Conservation (phyloP, 345 rosid genomes). For the Pelargonium nanum region DNA sequence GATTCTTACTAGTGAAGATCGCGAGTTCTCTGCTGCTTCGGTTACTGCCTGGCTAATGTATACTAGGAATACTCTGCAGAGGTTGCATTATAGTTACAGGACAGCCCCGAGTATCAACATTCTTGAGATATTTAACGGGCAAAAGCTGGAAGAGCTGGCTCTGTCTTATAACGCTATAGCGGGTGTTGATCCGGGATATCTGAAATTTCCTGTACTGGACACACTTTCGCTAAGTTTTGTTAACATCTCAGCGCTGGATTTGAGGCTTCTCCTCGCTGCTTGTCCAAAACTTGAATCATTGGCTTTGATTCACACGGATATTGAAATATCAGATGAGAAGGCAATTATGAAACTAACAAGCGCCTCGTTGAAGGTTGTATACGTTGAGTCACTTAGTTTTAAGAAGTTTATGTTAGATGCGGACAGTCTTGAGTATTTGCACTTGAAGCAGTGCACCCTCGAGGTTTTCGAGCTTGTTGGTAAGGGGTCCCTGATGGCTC, state of each 20-base stretch:
- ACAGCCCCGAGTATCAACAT: constrained; percentile 62
- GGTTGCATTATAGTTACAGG: constrained; percentile 49
- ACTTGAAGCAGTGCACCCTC: constrained; percentile 62
- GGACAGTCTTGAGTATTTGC: constrained; percentile 62
- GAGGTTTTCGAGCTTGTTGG: constrained; percentile 70
- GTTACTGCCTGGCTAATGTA: constrained; percentile 85
- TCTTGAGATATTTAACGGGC: constrained; percentile 72
- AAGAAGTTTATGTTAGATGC: constrained; percentile 81
- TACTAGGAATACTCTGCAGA: constrained; percentile 57
- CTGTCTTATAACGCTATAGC: constrained; percentile 50
- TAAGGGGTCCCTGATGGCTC: constrained; percentile 62
- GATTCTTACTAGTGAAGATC: constrained; percentile 53
- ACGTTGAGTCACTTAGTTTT: constrained; percentile 53
- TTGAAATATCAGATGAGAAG: constrained; percentile 66
- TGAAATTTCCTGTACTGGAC: constrained; percentile 69
- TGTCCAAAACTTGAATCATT: constrained; percentile 58
- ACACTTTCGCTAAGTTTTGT: constrained; percentile 60
- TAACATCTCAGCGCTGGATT: constrained; percentile 65
- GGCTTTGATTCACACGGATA: constrained; percentile 59
- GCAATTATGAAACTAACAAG: constrained; percentile 58
- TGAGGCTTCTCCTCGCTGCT: constrained; percentile 60
- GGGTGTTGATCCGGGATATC: constrained; percentile 61
- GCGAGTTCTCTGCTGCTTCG: constrained; percentile 56
- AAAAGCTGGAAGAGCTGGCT: constrained; percentile 51
- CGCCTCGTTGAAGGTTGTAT: constrained; percentile 48